Evolutionary conservation across 352 stramenopile species (phyloP), one percentile per base, ranked within the genome.

Genomic region (Pythium volutum): DNA sequence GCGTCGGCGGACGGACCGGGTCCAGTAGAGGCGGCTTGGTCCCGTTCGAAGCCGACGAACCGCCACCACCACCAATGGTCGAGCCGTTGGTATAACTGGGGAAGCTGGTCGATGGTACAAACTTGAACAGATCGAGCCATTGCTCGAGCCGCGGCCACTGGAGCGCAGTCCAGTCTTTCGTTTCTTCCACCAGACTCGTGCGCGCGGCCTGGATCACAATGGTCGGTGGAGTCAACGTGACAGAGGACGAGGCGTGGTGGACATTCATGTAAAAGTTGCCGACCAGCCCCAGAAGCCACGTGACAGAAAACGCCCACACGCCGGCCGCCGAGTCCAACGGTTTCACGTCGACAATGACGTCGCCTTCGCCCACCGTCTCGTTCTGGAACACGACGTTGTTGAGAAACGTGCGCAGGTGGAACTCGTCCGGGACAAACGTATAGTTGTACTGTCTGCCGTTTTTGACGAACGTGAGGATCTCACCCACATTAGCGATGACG

Each of bases 81-180:
- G 36, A 11, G 31, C 9, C 31, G 12, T 9, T 8, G 1, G 31
- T 7, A 8, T 36, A 14, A 36, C 31, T 8, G 12, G 31, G 50
- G 48, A 39, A 58, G 48, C 47, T 58, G 1, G 39, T 58, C n/a
- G 43, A 46, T 3, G 50, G 59, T 23, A 60, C 59, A 9, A 36
- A 58, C 16, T 9, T 26, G 48, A 68, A 68, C 1, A 59, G 0
- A n/a, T 41, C 26, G 5, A 68, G 53, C 61, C 61, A 68, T n/a
- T 26, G 11, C 16, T 47, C 16, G 18, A 68, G 61, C 5, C 61
- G 61, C 3, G 29, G 38, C 61, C 61, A 68, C 33, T 55, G 46
- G 16, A 63, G n/a, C 6, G 47, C 51, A 15, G 7, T 9, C 43
- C 22, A 51, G 7, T 29, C 29, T 9, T 25, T 25, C n/a, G 1